Evolutionary conservation across 2,329 filamentous ascomycete species (phyloP).

Genomic region (Fusarium sp.): DNA sequence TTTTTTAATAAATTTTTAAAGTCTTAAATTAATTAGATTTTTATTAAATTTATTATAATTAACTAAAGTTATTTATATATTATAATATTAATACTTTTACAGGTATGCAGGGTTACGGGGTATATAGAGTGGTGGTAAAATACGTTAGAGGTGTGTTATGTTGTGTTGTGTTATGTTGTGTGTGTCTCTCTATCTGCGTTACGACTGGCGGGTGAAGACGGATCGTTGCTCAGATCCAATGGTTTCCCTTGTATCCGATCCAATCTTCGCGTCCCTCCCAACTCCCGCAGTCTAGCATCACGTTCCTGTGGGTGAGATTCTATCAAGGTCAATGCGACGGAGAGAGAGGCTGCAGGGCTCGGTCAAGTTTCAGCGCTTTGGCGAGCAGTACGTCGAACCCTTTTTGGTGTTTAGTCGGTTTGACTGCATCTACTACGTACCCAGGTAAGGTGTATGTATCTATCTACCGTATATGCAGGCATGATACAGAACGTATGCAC

Average conservation of each 20-base stretch:
- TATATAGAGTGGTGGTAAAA: no score
- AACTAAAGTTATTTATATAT: no score
- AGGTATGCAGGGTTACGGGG: no score
- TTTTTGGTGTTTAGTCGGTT: constrained; percentile 10
- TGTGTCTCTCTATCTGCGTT: constrained; percentile 10
- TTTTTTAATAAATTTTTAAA: no score
- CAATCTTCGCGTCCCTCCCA: constrained; percentile 21
- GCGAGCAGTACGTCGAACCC: constrained; percentile 16
- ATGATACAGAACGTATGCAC: constrained; percentile 11
- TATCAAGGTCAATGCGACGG: constrained; percentile 25
- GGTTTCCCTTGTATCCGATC: constrained; percentile 25
- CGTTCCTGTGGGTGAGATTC: constrained; percentile 16
- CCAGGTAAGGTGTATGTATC: constrained; percentile 25
- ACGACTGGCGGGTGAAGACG: constrained; percentile 33
- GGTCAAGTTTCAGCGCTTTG: constrained; percentile 27
- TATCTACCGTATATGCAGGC: constrained; percentile 32
- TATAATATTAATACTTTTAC: no score
- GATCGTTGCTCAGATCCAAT: constrained; percentile 21
- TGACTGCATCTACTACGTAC: constrained; percentile 2
- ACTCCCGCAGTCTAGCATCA: constrained; percentile 19
- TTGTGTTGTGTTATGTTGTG: no score
- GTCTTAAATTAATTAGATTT: no score
- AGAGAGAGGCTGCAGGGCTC: constrained; percentile 11
- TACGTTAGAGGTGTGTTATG: constrained; percentile 8
- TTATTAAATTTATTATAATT: no score